Percentiles rank a stretch among this genome's conserved stretches.
Conservation (phyloP, 139 green algal species). For the Ettlia oleoabundans region DNA sequence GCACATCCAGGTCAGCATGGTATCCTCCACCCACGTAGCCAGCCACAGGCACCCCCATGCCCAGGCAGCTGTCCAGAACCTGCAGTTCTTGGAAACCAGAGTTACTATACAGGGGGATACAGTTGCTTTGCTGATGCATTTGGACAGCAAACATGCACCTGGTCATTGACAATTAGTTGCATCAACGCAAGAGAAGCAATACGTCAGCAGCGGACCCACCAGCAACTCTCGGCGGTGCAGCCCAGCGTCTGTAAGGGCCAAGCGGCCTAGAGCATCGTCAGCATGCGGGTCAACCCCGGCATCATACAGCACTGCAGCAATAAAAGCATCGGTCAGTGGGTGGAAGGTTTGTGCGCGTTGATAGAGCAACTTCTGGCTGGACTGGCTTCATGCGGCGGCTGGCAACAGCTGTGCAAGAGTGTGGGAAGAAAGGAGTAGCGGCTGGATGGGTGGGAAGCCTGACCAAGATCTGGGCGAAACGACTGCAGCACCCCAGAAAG, state of each 20-base stretch:
- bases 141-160: no score
- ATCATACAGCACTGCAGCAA: conserved; percentile 85
- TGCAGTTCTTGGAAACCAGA: no score
- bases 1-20: conserved; percentile 59
- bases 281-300: conserved; percentile 83
- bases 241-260: conserved; percentile 70
- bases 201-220: conserved; percentile 24
- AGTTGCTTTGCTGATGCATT: no score
- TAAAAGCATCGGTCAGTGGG: no score
- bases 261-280: conserved; percentile 76
- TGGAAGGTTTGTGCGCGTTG: no score
- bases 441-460: not conserved
- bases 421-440: not conserved
- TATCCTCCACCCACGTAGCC: conserved; percentile 84
- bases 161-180: no score
- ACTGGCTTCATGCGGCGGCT: no score
- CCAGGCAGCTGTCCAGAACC: conserved; percentile 77
- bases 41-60: conserved; percentile 71
- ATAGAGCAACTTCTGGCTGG: no score
- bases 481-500: conserved; percentile 58
- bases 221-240: conserved; percentile 77
- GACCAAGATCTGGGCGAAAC: conserved; percentile 72
- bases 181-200: no score
- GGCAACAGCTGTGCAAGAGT: not conserved
- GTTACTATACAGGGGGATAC: no score